A percentile compares a stretch with the other conserved stretches of the same genome.
phyloP scores from a whole-genome alignment of 73 alveolate species.

The Tetrahymena borealis region DNA sequence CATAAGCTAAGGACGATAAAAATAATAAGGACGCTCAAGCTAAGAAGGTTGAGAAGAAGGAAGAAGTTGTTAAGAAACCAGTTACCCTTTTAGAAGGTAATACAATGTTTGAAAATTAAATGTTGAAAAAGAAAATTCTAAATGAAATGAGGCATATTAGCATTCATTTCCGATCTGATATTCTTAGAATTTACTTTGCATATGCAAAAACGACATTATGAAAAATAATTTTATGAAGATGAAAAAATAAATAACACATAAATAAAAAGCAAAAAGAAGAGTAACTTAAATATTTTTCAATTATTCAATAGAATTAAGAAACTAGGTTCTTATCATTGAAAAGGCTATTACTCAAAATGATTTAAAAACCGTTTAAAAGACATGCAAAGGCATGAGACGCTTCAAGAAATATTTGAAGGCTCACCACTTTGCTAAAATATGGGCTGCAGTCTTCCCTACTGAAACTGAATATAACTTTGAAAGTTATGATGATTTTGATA shows the following conservation, averaged over 20 bases:
- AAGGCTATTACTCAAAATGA: conserved; percentile 23
- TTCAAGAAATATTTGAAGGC: conserved; percentile 31
- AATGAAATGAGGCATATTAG: too few species aligned
- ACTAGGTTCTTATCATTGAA: conserved; percentile 14
- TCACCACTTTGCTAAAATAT: conserved; percentile 25
- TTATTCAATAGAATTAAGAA: conserved; percentile 1
- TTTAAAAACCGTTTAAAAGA: conserved; percentile 24
- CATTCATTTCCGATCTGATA: too few species aligned
- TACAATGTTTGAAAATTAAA: background rate
- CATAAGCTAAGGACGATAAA: background rate
- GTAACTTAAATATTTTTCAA: background rate
- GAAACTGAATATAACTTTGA: conserved; percentile 12
- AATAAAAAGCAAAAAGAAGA: background rate
- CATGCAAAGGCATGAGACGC: conserved; percentile 7
- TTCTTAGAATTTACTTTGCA: too few species aligned
- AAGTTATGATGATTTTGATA: conserved; percentile 25
- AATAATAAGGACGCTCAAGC: background rate
- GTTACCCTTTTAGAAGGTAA: background rate
- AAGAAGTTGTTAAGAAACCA: background rate
- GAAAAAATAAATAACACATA: too few species aligned
- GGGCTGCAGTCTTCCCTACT: conserved; percentile 12
- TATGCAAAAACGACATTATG: background rate
- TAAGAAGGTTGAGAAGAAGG: background rate
- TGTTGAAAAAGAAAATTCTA: background rate
- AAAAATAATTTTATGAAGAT: background rate